A percentile compares a stretch with the other conserved stretches of the same genome.
These are phyloP conservation scores for Aspergillus sp. DNA, from an alignment of 2,329 filamentous ascomycete genomes.

Conservation along the genomic window DNA sequence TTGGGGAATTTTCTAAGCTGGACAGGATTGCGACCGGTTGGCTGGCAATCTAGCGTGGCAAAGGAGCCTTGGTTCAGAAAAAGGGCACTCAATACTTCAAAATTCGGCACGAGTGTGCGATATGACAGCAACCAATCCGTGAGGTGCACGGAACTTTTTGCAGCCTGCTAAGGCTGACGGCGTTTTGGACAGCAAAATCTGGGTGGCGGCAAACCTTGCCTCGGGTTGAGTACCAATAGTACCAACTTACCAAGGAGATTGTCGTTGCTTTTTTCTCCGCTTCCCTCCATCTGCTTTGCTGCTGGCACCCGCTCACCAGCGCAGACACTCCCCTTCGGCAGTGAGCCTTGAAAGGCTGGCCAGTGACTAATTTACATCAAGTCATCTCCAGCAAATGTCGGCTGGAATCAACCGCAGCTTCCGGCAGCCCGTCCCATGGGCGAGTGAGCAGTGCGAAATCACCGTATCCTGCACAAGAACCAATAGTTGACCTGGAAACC, in stretches of 20 bases:
- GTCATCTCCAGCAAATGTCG: background rate
- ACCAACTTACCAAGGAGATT: background rate
- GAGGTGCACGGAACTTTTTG: conserved; percentile 21
- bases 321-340: background rate
- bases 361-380: background rate
- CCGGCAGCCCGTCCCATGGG: background rate
- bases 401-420: background rate
- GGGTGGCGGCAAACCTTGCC: conserved; percentile 14
- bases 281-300: background rate
- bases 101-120: background rate
- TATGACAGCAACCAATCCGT: background rate
- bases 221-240: conserved; percentile 1
- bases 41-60: background rate
- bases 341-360: background rate
- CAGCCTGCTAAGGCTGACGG: conserved; percentile 39
- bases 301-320: background rate
- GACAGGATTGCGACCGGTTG: background rate
- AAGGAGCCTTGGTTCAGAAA: background rate
- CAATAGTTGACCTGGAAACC: conserved; percentile 2
- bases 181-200: conserved; percentile 10
- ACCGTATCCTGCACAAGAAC: conserved; percentile 3
- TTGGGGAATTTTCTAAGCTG: background rate
- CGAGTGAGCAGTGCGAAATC: background rate
- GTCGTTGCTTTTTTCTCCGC: conserved; percentile 3
- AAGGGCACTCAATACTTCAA: background rate